Conservation (phyloP, 768 basidiomycete species). For the Auriscalpium vulgare region DNA sequence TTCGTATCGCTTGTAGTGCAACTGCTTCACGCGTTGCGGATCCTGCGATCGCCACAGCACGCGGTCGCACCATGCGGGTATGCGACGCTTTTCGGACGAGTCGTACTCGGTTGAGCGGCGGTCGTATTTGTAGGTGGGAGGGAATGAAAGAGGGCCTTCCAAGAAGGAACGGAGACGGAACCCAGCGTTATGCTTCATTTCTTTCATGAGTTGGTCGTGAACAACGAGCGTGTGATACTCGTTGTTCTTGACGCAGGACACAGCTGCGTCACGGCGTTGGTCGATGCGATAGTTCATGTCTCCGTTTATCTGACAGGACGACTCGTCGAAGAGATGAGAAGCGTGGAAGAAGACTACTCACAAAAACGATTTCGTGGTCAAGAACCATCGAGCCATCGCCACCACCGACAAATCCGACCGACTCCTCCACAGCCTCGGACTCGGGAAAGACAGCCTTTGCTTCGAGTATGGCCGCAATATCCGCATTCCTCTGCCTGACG, state of each 20-base stretch:
- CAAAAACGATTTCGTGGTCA: conserved; percentile 92
- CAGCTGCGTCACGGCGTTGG: conserved; percentile 76
- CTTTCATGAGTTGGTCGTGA: conserved; percentile 87
- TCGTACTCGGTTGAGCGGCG: conserved; percentile 73
- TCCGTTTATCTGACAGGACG: conserved; percentile 58
- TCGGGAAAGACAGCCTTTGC: conserved; percentile 59
- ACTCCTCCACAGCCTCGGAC: conserved; percentile 39
- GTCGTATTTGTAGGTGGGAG: conserved; percentile 95
- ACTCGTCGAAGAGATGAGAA: neutral
- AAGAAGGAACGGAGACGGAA: conserved; percentile 80
- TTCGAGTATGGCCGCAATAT: conserved; percentile 83
- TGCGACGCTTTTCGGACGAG: conserved; percentile 77
- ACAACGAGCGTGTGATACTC: conserved; percentile 55
- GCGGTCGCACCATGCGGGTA: conserved; percentile 96
- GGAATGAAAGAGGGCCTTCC: conserved; percentile 77
- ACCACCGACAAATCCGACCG: conserved; percentile 73
- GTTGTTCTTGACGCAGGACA: conserved; percentile 58
- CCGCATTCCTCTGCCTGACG: conserved; percentile 75
- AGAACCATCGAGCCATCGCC: conserved; percentile 90
- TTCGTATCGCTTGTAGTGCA: conserved; percentile 80
- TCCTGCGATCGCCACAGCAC: conserved; percentile 69
- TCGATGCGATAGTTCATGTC: conserved; percentile 99
- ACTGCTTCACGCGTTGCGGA: conserved; percentile 46
- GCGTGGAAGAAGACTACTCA: conserved; percentile 30
- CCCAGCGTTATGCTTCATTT: conserved; percentile 79